A percentile compares a stretch with the other conserved stretches of the same genome.
These are phyloP conservation scores for Trichoderma harzianum DNA, from an alignment of 2,329 filamentous ascomycete genomes.

Conservation along the genomic window DNA sequence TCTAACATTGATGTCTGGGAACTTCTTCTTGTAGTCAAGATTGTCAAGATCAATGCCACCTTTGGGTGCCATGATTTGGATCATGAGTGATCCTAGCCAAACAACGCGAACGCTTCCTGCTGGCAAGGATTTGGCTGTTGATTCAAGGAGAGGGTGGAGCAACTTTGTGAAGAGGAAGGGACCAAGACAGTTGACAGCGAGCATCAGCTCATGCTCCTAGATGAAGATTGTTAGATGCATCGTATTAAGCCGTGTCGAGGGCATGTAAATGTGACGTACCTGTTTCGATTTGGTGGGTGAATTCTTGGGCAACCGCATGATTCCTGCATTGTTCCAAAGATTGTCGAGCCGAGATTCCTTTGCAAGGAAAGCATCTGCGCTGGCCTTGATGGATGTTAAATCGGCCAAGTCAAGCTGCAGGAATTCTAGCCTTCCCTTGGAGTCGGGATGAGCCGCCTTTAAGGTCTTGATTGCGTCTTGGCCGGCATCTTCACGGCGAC, in stretches of 20 bases:
- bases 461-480: slow-evolving; percentile 44
- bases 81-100: slow-evolving; percentile 20
- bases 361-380: slow-evolving; percentile 32
- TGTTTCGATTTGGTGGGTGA: slow-evolving; percentile 10
- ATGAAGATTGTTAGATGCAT: not conserved
- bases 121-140: slow-evolving; percentile 30
- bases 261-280: not conserved
- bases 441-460: slow-evolving; percentile 33
- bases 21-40: slow-evolving; percentile 24
- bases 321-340: slow-evolving; percentile 45
- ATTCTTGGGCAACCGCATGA: slow-evolving; percentile 41
- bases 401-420: slow-evolving; percentile 45
- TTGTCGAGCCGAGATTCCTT: slow-evolving; percentile 36
- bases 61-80: slow-evolving; percentile 16
- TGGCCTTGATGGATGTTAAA: slow-evolving; percentile 33
- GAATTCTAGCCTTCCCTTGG: slow-evolving; percentile 40
- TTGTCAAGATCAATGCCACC: slow-evolving; percentile 25
- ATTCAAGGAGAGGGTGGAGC: slow-evolving; percentile 31
- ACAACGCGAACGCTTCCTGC: slow-evolving; percentile 24
- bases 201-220: slow-evolving; percentile 31
- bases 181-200: slow-evolving; percentile 38
- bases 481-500: slow-evolving; percentile 45
- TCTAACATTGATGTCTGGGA: not conserved
- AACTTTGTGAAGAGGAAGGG: slow-evolving; percentile 37
- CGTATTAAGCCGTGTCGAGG: too few relatives aligned